Conservation (phyloP, 495 filamentous ascomycete genomes). For the Aspergillus funiculosus region DNA sequence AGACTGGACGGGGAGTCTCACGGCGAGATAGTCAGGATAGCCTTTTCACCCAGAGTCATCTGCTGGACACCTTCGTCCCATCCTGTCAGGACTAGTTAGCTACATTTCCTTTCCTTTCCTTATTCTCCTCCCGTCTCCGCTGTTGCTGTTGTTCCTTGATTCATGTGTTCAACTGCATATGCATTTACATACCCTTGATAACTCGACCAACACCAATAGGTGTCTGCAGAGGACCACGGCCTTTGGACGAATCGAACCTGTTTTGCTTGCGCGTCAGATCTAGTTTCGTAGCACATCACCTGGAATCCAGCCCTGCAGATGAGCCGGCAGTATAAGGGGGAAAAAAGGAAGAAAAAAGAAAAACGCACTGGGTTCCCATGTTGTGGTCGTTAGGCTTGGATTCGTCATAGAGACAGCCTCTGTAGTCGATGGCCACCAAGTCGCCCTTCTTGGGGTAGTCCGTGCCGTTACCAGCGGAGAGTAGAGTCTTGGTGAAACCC, state of each 20-base stretch:
- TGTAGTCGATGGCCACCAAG: constrained; percentile 1
- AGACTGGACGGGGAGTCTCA: background rate
- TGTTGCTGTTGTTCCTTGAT: no score
- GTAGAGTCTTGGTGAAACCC: constrained; percentile 2
- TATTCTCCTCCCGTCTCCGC: no score
- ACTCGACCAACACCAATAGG: constrained; percentile 6
- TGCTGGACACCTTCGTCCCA: constrained; percentile 7
- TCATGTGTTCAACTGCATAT: no score
- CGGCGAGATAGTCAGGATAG: constrained; percentile 5
- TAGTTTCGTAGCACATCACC: no score
- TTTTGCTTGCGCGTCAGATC: background rate
- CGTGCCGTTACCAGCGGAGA: background rate
- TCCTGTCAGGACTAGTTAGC: background rate
- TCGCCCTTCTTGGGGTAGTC: background rate
- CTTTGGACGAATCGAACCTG: constrained; percentile 7
- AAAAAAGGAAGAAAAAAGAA: background rate
- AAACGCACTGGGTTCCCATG: constrained; percentile 3
- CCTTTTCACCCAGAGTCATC: constrained; percentile 3
- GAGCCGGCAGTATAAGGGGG: background rate
- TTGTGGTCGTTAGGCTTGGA: background rate
- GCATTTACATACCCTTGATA: background rate
- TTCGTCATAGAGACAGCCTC: background rate
- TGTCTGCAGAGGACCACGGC: constrained; percentile 3
- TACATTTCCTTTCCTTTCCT: no score
- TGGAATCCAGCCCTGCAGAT: background rate